Conservation (phyloP, 2,329 filamentous ascomycete genomes). For the Scopulariopsis brevicaulis region DNA sequence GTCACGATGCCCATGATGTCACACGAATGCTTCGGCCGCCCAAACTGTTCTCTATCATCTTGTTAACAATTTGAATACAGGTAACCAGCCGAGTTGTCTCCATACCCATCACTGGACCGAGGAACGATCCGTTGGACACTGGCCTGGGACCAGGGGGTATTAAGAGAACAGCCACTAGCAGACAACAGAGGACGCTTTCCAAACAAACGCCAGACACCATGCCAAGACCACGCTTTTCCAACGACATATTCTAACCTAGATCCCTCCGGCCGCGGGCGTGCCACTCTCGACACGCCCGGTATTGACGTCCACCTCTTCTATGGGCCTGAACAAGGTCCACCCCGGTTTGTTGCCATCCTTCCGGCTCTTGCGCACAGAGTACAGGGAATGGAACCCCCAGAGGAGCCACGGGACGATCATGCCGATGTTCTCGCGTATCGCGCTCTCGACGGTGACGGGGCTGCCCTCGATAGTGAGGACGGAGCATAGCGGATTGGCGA, state of each 20-base stretch:
- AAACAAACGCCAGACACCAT: background rate
- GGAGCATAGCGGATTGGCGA: slow-evolving; percentile 17
- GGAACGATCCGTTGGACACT: background rate
- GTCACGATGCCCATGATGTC: background rate
- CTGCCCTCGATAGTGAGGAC: slow-evolving; percentile 9
- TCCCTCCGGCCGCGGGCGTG: background rate
- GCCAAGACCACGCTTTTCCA: background rate
- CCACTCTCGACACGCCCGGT: background rate
- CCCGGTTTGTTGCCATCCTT: background rate
- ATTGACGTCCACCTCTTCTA: background rate
- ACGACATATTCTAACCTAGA: background rate
- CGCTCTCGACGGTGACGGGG: slow-evolving; percentile 8
- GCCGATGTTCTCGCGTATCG: slow-evolving; percentile 16
- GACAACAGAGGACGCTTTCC: background rate
- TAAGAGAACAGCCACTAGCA: background rate
- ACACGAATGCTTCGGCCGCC: background rate
- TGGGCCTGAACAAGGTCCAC: slow-evolving; percentile 1
- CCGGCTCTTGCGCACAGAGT: background rate
- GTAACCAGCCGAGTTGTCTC: background rate
- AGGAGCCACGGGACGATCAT: slow-evolving; percentile 12
- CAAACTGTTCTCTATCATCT: background rate
- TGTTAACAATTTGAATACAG: background rate
- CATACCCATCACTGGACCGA: background rate
- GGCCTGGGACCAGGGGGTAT: background rate
- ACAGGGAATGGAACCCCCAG: background rate